phyloP scores from a whole-genome alignment of 2,329 filamentous ascomycete species.

The Achaetomium macrosporum region DNA sequence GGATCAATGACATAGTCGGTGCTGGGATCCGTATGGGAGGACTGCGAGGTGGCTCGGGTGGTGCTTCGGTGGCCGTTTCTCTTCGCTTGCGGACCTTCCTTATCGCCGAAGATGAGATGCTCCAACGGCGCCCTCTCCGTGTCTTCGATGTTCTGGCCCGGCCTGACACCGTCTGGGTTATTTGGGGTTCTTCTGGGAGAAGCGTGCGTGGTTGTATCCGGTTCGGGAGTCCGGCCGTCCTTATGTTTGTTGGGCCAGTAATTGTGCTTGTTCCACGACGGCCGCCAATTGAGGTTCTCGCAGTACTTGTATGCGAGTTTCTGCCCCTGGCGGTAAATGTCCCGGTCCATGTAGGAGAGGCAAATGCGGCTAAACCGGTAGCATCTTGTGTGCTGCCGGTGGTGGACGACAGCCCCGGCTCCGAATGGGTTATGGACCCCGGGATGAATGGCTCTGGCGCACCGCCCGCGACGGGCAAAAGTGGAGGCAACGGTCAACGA shows the following conservation, averaged over 20 bases:
- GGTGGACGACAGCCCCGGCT: constrained; percentile 21
- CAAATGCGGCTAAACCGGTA: constrained; percentile 45
- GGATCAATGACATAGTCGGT: constrained; percentile 47
- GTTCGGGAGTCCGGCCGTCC: constrained; percentile 22
- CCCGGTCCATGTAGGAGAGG: constrained; percentile 38
- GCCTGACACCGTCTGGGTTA: constrained; percentile 34
- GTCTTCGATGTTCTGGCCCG: constrained; percentile 40
- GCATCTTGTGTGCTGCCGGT: constrained; percentile 40
- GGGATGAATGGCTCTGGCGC: constrained; percentile 20
- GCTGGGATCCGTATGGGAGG: neutral
- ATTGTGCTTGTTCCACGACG: constrained; percentile 42
- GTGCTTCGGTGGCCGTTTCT: neutral
- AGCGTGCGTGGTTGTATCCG: constrained; percentile 32
- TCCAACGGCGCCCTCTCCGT: constrained; percentile 41
- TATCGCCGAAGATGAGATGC: constrained; percentile 36
- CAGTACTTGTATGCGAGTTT: constrained; percentile 40
- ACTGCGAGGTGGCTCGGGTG: neutral
- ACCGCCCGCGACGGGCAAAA: constrained; percentile 26
- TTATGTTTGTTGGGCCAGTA: constrained; percentile 31
- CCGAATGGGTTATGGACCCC: constrained; percentile 4
- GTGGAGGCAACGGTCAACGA: constrained; percentile 32
- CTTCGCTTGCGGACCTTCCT: neutral
- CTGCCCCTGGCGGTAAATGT: constrained; percentile 39
- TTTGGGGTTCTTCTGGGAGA: constrained; percentile 30
- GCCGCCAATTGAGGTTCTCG: constrained; percentile 39